Evolutionary conservation across 106 monocot species (phyloP).

Genomic region (Phalaenopsis equestris): DNA sequence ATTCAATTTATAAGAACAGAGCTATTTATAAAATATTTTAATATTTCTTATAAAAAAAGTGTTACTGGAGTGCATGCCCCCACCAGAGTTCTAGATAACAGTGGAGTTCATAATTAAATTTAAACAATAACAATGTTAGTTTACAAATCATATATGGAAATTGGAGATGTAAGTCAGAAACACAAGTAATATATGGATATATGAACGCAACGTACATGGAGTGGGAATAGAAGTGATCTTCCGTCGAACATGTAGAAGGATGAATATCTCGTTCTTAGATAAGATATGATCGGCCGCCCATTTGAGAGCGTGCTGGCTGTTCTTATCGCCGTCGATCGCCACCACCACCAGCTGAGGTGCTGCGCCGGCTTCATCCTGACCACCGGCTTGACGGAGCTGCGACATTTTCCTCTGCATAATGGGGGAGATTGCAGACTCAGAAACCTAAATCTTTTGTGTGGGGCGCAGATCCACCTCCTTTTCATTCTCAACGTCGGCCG

Average conservation of each 20-base stretch:
- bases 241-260: constrained; percentile 47
- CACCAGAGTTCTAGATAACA: too few species aligned
- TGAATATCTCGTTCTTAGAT: constrained; percentile 28
- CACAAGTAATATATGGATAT: too few species aligned
- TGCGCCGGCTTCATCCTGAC: not conserved
- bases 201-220: constrained; percentile 2
- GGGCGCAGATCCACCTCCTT: not conserved
- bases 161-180: too few species aligned
- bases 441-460: not conserved
- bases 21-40: too few species aligned
- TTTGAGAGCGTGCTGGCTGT: constrained; percentile 66
- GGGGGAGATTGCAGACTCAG: not conserved
- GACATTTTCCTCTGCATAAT: not conserved
- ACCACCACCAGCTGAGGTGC: constrained; percentile 33
- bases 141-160: too few species aligned
- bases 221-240: constrained; percentile 30
- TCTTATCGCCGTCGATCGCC: constrained; percentile 43
- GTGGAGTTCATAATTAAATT: too few species aligned
- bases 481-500: not conserved
- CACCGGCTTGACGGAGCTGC: not conserved
- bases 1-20: too few species aligned
- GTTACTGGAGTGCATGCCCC: too few species aligned
- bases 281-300: constrained; percentile 65
- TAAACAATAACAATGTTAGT: too few species aligned
- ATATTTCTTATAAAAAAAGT: too few species aligned